Conservation (phyloP, 2,329 filamentous ascomycete genomes). For the Alternaria ventricosa region DNA sequence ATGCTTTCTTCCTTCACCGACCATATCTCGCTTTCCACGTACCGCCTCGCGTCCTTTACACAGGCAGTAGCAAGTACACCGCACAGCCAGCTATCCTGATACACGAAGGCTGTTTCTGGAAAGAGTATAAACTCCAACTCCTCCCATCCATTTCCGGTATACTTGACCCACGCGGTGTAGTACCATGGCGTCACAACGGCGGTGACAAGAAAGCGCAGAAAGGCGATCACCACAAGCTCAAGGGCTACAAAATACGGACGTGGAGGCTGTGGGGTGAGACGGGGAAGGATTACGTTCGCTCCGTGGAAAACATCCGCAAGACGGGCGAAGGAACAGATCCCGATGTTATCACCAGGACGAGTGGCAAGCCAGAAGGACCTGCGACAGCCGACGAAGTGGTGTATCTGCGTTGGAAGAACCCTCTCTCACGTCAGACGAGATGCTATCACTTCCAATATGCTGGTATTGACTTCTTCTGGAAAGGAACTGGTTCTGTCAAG, state of each 20-base stretch:
- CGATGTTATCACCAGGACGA: slow-evolving; percentile 8
- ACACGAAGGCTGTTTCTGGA: slow-evolving; percentile 36
- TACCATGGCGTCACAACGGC: slow-evolving; percentile 31
- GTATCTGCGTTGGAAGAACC: slow-evolving; percentile 31
- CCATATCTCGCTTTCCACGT: slow-evolving; percentile 40
- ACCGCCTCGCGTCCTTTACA: slow-evolving; percentile 39
- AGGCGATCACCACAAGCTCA: slow-evolving; percentile 16
- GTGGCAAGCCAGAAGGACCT: neutral
- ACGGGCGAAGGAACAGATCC: slow-evolving; percentile 17
- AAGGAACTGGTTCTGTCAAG: slow-evolving; percentile 39
- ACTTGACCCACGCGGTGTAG: slow-evolving; percentile 39
- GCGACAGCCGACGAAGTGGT: slow-evolving; percentile 32
- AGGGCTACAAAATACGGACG: slow-evolving; percentile 39
- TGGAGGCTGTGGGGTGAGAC: slow-evolving; percentile 44
- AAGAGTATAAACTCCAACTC: slow-evolving; percentile 40
- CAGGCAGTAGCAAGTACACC: slow-evolving; percentile 18
- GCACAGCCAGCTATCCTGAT: slow-evolving; percentile 30
- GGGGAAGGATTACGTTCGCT: slow-evolving; percentile 37
- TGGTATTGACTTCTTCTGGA: slow-evolving; percentile 44
- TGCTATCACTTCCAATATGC: slow-evolving; percentile 36
- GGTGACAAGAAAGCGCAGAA: slow-evolving; percentile 16
- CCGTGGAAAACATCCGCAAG: slow-evolving; percentile 22
- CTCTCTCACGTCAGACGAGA: slow-evolving; percentile 36
- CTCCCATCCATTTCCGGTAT: slow-evolving; percentile 29
- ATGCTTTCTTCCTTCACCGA: slow-evolving; percentile 38